A percentile compares a stretch with the other conserved stretches of the same genome.
These are phyloP conservation scores for Teratosphaeria pseudoeucalypti DNA, from an alignment of 2,329 filamentous ascomycete genomes.

Conservation along the genomic window DNA sequence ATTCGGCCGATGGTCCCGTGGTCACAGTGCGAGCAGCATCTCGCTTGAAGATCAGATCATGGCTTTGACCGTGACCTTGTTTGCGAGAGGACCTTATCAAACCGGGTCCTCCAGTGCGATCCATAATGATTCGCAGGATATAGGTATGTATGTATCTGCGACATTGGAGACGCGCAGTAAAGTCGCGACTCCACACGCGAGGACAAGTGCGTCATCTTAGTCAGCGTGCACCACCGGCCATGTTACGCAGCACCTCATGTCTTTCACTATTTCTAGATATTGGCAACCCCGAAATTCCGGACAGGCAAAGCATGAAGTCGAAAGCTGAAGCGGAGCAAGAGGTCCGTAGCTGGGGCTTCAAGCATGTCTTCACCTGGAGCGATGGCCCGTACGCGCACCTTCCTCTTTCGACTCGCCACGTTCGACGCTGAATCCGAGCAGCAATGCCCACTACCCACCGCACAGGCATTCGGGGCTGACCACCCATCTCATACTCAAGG, in stretches of 20 bases:
- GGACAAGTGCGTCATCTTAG: background rate
- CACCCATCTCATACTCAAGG: slow-evolving; percentile 58
- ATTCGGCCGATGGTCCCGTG: no score
- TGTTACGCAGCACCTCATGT: background rate
- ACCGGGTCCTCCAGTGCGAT: no score
- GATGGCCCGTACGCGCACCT: slow-evolving; percentile 47
- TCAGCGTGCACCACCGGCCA: background rate
- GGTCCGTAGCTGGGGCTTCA: slow-evolving; percentile 60
- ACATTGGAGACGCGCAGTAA: no score
- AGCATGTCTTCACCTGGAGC: slow-evolving; percentile 60
- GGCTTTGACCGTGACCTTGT: no score
- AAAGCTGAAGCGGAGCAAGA: slow-evolving; percentile 39
- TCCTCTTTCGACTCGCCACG: background rate
- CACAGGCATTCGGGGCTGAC: slow-evolving; percentile 56
- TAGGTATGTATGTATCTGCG: no score
- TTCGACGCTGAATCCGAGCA: slow-evolving; percentile 22
- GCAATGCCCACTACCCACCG: slow-evolving; percentile 57
- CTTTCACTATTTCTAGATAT: background rate
- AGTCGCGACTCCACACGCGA: background rate
- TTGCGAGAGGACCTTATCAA: no score
- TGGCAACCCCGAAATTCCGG: no score
- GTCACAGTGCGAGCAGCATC: no score
- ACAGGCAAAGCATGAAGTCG: background rate
- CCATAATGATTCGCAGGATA: background rate
- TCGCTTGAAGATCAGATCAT: no score